A percentile compares a stretch with the other conserved stretches of the same genome.
Evolutionary conservation across 257 asterid genomes (phyloP).

Genomic region (Cinchona pubescens): DNA sequence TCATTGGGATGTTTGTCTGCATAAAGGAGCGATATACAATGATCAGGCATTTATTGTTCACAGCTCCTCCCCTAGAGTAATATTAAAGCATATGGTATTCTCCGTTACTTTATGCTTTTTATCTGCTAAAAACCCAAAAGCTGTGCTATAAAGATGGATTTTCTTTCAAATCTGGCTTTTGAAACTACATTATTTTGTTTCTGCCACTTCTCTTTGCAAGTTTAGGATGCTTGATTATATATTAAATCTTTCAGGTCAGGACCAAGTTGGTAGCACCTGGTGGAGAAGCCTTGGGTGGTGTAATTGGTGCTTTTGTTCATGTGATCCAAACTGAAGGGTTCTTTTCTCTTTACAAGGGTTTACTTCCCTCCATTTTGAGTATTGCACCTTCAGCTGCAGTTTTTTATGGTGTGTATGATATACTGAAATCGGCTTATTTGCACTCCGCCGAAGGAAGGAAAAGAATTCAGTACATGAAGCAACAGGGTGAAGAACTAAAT

Average conservation of each 20-base stretch:
- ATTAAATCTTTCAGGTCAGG: slow-evolving; percentile 63
- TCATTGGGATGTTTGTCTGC: slow-evolving; percentile 4
- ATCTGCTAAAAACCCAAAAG: not conserved
- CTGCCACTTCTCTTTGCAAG: not conserved
- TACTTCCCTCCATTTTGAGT: slow-evolving; percentile 84
- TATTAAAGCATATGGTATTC: not conserved
- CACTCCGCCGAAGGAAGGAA: slow-evolving; percentile 78
- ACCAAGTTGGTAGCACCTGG: slow-evolving; percentile 94
- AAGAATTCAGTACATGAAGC: slow-evolving; percentile 64
- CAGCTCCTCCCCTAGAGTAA: not conserved
- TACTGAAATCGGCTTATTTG: slow-evolving; percentile 75
- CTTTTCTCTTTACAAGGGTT: slow-evolving; percentile 90
- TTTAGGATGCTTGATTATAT: slow-evolving; percentile 16
- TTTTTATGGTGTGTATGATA: slow-evolving; percentile 88
- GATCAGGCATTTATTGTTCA: not conserved
- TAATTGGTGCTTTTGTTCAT: slow-evolving; percentile 82
- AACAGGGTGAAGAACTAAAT: slow-evolving; percentile 57
- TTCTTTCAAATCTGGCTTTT: not conserved
- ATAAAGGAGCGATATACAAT: not conserved
- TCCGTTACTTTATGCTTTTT: not conserved
- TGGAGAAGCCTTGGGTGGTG: slow-evolving; percentile 90
- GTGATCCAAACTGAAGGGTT: slow-evolving; percentile 85
- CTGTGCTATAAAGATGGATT: not conserved
- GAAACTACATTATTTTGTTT: not conserved
- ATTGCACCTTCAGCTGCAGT: slow-evolving; percentile 99